Conservation (phyloP, 331 rosid genomes). For the Acacia concinna region DNA sequence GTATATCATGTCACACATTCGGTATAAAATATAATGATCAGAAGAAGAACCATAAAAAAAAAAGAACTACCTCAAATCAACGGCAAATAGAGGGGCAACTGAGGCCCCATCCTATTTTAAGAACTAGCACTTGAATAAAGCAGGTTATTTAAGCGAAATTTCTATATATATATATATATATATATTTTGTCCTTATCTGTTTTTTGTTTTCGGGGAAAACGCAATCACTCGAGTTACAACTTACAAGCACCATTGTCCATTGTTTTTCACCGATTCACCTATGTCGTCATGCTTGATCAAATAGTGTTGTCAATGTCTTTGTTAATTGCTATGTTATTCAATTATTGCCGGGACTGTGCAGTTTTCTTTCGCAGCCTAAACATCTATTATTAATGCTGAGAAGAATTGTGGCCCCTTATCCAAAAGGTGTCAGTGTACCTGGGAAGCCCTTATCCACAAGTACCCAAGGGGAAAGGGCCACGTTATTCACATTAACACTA, state of each 20-base stretch:
- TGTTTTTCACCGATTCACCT: neutral
- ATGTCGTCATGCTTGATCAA: neutral
- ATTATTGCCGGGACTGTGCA: neutral
- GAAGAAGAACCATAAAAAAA: no score
- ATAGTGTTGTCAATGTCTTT: neutral
- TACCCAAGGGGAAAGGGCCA: neutral
- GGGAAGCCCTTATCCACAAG: neutral
- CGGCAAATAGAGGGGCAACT: no score
- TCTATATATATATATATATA: no score
- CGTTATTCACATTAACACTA: neutral
- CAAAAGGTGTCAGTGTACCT: neutral
- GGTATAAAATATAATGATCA: no score
- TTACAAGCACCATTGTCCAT: no score
- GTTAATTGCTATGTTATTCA: neutral
- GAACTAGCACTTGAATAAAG: neutral
- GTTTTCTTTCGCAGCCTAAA: neutral
- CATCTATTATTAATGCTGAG: neutral
- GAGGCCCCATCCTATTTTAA: neutral
- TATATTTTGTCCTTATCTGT: neutral
- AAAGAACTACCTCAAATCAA: no score
- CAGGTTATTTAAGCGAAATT: neutral
- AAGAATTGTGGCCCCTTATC: neutral
- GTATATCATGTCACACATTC: no score
- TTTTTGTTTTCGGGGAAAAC: neutral
- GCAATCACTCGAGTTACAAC: neutral